phyloP scores from a whole-genome alignment of 2,329 filamentous ascomycete genomes.

The Penicillium italicum region DNA sequence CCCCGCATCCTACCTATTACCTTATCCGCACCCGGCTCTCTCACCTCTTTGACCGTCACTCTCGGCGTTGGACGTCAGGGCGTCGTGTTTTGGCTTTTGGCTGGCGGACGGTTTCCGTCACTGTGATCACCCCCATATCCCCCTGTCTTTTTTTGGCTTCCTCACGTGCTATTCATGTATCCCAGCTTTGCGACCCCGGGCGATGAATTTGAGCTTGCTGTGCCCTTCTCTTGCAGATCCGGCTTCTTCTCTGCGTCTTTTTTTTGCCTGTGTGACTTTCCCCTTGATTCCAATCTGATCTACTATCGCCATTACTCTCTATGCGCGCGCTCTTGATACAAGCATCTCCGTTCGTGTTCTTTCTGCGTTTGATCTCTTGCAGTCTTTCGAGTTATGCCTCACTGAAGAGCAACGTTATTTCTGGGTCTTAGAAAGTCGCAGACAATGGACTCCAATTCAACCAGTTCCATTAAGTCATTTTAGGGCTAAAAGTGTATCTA shows the following conservation, averaged over 20 bases:
- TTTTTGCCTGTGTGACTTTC: neutral
- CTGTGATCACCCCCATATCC: conserved; percentile 27
- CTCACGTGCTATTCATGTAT: conserved; percentile 1
- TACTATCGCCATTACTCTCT: neutral
- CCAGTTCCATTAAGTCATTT: conserved; percentile 10
- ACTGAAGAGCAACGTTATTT: conserved; percentile 7
- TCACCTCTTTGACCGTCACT: conserved; percentile 33
- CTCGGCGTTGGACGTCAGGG: conserved; percentile 40
- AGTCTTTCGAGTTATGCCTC: neutral
- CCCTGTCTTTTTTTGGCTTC: conserved; percentile 13
- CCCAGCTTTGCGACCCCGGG: conserved; percentile 9
- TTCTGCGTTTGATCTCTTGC: conserved; percentile 9
- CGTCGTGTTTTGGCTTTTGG: conserved; percentile 35
- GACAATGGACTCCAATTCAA: conserved; percentile 13
- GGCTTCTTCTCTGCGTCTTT: conserved; percentile 7
- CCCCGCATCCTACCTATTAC: conserved; percentile 4
- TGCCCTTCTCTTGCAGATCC: conserved; percentile 9
- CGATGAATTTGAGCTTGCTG: conserved; percentile 18
- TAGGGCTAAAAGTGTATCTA: neutral
- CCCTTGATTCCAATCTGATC: conserved; percentile 1
- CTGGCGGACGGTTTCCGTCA: conserved; percentile 22
- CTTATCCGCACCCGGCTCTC: conserved; percentile 22
- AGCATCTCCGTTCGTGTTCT: conserved; percentile 9
- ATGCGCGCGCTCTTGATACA: conserved; percentile 5
- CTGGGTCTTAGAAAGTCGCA: conserved; percentile 17